These are phyloP conservation scores for Beauveria australis DNA, from an alignment of 2,329 filamentous ascomycete genomes.

Conservation along the genomic window DNA sequence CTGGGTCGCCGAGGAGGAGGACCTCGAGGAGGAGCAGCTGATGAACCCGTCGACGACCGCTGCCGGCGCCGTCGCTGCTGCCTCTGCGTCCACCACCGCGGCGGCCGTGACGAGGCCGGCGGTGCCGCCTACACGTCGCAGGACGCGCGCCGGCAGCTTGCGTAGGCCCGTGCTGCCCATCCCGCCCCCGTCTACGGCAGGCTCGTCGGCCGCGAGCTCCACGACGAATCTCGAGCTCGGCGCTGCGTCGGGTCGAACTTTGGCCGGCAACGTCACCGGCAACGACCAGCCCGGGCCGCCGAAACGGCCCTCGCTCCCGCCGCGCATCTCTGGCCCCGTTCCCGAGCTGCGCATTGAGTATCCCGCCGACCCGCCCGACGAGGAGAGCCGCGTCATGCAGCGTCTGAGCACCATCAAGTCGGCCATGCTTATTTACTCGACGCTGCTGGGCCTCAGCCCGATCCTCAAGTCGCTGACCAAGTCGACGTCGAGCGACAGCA, in stretches of 20 bases:
- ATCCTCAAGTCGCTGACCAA: slow-evolving; percentile 94
- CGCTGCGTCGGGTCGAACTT: neutral
- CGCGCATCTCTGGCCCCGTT: neutral
- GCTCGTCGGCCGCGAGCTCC: slow-evolving; percentile 36
- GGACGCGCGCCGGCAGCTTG: slow-evolving; percentile 29
- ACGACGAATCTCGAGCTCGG: slow-evolving; percentile 32
- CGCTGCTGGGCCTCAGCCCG: slow-evolving; percentile 81
- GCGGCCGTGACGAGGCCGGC: neutral
- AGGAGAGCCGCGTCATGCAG: slow-evolving; percentile 37
- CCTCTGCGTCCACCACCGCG: neutral
- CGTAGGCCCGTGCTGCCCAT: slow-evolving; percentile 22
- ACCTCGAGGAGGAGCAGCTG: slow-evolving; percentile 32
- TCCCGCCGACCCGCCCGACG: slow-evolving; percentile 21
- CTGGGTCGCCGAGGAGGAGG: slow-evolving; percentile 71
- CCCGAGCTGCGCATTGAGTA: slow-evolving; percentile 1
- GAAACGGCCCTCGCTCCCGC: neutral
- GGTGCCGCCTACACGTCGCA: slow-evolving; percentile 19
- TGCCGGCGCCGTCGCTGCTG: slow-evolving; percentile 23
- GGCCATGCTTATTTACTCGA: slow-evolving; percentile 85
- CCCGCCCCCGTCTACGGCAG: slow-evolving; percentile 16
- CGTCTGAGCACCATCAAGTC: slow-evolving; percentile 80
- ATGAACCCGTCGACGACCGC: slow-evolving; percentile 22
- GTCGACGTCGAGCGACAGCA: slow-evolving; percentile 87
- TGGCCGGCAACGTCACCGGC: neutral
- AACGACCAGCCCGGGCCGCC: neutral